Evolutionary conservation across 2,329 filamentous ascomycete species (phyloP).

Genomic region (Periconia sp.): DNA sequence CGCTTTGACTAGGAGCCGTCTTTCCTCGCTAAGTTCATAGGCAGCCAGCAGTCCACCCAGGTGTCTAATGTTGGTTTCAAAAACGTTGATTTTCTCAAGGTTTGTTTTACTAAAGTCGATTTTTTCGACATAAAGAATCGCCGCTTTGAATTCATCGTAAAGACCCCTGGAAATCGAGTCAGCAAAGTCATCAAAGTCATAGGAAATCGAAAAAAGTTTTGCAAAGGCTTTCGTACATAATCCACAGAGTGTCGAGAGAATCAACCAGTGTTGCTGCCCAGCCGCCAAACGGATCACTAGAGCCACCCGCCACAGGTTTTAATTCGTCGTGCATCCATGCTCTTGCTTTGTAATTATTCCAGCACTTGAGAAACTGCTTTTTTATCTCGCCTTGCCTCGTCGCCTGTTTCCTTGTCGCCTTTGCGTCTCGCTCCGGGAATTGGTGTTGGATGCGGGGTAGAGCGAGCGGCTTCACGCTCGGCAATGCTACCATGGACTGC

Average conservation of each 20-base stretch:
- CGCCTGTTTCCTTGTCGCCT: conserved; percentile 36
- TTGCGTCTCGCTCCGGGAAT: conserved; percentile 34
- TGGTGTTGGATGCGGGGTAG: conserved; percentile 48
- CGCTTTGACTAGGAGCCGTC: conserved; percentile 73
- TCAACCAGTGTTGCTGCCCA: conserved; percentile 53
- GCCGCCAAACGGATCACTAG: conserved; percentile 48
- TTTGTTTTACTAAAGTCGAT: conserved; percentile 48
- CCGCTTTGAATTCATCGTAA: conserved; percentile 50
- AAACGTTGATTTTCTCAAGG: conserved; percentile 48
- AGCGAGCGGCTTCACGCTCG: conserved; percentile 36
- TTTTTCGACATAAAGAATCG: conserved; percentile 45
- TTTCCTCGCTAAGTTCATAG: conserved; percentile 81
- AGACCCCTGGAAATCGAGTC: conserved; percentile 22
- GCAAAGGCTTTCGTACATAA: conserved; percentile 35
- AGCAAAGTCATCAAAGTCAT: background rate
- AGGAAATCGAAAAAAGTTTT: background rate
- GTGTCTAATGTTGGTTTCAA: conserved; percentile 69
- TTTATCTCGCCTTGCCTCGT: conserved; percentile 42
- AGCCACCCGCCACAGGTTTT: conserved; percentile 45
- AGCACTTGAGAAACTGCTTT: conserved; percentile 47
- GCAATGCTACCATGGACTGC: conserved; percentile 38
- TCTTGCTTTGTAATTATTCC: conserved; percentile 47
- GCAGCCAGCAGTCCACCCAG: conserved; percentile 82
- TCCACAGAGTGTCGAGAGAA: conserved; percentile 50
- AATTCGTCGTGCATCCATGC: conserved; percentile 55